Conservation (phyloP, 768 basidiomycete species). For the Punctularia strigosozonata region DNA sequence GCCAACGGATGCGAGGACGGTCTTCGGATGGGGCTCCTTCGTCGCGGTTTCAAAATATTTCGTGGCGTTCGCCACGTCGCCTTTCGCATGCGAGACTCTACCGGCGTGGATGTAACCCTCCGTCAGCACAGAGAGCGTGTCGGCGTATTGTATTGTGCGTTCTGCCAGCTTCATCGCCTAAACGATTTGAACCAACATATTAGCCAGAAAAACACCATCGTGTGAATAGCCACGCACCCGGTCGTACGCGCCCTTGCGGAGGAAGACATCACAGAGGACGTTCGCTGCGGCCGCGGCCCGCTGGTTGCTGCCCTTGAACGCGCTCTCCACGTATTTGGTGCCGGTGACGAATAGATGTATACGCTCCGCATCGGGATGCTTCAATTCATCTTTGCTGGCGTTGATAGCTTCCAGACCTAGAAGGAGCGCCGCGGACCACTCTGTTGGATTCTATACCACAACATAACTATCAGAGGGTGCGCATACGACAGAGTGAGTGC, state of each 20-base stretch:
- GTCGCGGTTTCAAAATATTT: constrained; percentile 58
- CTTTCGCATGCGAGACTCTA: constrained; percentile 67
- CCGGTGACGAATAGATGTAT: constrained; percentile 48
- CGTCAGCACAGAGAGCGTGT: constrained; percentile 72
- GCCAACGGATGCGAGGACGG: constrained; percentile 72
- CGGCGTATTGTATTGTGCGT: constrained; percentile 87
- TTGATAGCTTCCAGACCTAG: constrained; percentile 85
- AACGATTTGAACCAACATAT: neutral
- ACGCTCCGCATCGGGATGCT: constrained; percentile 52
- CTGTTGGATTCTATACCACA: constrained; percentile 50
- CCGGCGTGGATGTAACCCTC: constrained; percentile 83
- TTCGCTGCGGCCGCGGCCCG: constrained; percentile 75
- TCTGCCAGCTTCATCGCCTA: constrained; percentile 91
- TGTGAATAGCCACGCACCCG: constrained; percentile 29
- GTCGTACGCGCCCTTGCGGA: constrained; percentile 55
- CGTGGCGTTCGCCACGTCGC: constrained; percentile 47
- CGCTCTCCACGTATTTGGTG: constrained; percentile 59
- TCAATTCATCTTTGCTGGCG: constrained; percentile 54
- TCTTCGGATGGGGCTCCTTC: constrained; percentile 61
- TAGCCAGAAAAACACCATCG: neutral
- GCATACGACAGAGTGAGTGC: neutral
- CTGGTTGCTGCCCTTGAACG: constrained; percentile 74
- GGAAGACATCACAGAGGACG: constrained; percentile 68
- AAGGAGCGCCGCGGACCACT: constrained; percentile 72
- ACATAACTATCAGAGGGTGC: neutral